Percentiles rank a stretch among this genome's conserved stretches.
These are phyloP conservation scores for Aspergillus terreus DNA, from an alignment of 2,329 filamentous ascomycete genomes.

Conservation along the genomic window DNA sequence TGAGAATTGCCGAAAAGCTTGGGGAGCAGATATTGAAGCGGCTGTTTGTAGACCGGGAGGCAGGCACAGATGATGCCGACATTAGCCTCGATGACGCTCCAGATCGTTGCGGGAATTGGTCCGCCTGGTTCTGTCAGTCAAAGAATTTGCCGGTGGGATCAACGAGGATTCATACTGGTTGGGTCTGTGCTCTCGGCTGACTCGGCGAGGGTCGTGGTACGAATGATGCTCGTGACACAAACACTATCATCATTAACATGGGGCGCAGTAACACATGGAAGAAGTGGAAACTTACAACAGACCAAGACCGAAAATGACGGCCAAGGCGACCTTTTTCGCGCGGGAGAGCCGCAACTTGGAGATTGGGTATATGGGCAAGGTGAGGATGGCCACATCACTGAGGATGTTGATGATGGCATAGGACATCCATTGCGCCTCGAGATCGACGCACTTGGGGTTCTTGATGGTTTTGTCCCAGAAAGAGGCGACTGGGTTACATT, in stretches of 20 bases:
- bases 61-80: conserved; percentile 25
- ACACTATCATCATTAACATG: conserved; percentile 1
- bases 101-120: conserved; percentile 30
- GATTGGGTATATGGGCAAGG: conserved; percentile 20
- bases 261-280: too few relatives aligned
- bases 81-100: conserved; percentile 37
- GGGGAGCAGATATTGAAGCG: conserved; percentile 20
- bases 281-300: conserved; percentile 15
- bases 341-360: conserved; percentile 15
- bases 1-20: conserved; percentile 8
- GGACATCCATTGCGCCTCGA: conserved; percentile 16
- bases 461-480: conserved; percentile 20
- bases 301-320: conserved; percentile 20
- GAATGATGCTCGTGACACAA: conserved; percentile 7
- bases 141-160: too few relatives aligned
- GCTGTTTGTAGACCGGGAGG: conserved; percentile 35
- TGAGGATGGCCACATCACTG: conserved; percentile 21
- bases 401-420: conserved; percentile 23
- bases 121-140: conserved; percentile 9
- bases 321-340: conserved; percentile 17
- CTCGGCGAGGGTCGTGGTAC: conserved; percentile 5
- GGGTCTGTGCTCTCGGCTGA: conserved; percentile 6
- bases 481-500: conserved; percentile 19
- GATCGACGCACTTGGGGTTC: conserved; percentile 20
- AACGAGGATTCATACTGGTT: background rate